Conservation (phyloP, 495 filamentous ascomycete genomes). For the Pseudoneurospora amorphoporcata region DNA sequence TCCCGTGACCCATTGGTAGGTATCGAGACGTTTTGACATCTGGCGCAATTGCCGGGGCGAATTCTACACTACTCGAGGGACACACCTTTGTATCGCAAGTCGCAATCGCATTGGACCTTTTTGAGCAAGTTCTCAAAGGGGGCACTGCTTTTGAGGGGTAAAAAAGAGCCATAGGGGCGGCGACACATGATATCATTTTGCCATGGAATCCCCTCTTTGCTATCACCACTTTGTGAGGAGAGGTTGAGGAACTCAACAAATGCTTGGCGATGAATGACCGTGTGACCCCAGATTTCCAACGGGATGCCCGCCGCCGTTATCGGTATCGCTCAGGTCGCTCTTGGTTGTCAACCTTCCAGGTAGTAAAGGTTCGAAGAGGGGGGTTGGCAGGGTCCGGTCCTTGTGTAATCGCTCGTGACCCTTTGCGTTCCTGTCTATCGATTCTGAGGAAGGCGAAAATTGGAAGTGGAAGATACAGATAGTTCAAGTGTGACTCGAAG, state of each 20-base stretch:
- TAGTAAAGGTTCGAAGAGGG: neutral
- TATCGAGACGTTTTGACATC: neutral
- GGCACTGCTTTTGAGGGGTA: neutral
- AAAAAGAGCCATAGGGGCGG: neutral
- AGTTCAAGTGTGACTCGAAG: neutral
- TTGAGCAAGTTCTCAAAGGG: neutral
- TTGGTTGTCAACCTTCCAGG: neutral
- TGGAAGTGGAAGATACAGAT: neutral
- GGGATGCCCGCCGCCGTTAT: neutral
- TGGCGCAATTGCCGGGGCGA: neutral
- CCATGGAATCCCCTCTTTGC: neutral
- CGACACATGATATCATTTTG: neutral
- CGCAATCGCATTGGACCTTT: neutral
- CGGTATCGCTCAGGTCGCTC: neutral
- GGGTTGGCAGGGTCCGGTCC: neutral
- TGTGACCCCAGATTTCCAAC: neutral
- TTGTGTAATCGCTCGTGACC: neutral
- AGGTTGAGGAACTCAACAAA: neutral
- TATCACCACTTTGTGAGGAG: neutral
- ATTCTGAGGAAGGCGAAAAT: neutral
- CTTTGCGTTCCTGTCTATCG: neutral
- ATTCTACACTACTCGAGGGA: neutral
- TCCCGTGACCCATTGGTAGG: neutral
- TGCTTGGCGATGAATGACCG: neutral
- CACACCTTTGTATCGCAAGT: neutral